Evolutionary conservation across 371 early-diverging fungal genomes (phyloP).

Genomic region (Furculomyces boomerangus): DNA sequence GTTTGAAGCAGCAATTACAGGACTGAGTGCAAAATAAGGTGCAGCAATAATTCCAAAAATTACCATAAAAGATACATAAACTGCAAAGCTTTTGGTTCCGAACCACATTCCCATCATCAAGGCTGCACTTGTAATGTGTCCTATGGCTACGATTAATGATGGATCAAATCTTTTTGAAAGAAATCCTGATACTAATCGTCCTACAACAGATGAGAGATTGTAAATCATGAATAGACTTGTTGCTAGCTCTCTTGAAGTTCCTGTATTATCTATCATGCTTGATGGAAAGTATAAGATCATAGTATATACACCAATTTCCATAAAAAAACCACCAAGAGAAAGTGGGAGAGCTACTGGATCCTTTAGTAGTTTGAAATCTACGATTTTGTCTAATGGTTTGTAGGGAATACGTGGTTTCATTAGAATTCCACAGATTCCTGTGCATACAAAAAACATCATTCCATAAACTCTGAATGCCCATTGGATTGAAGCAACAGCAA

Average conservation of each 20-base stretch:
- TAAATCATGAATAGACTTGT: not conserved
- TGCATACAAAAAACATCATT: constrained; percentile 3
- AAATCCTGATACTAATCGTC: not conserved
- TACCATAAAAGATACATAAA: not conserved
- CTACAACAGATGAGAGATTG: not conserved
- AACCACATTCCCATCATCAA: not conserved
- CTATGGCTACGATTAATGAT: not conserved
- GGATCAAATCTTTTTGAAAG: not conserved
- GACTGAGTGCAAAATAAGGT: not conserved
- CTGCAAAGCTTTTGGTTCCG: not conserved
- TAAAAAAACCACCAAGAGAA: not conserved
- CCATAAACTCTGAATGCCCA: constrained; percentile 4
- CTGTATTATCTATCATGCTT: not conserved
- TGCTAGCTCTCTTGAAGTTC: not conserved
- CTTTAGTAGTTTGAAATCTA: not conserved
- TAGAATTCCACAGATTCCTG: constrained; percentile 23
- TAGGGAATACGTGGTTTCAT: constrained; percentile 10
- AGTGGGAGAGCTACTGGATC: not conserved
- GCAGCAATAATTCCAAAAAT: not conserved
- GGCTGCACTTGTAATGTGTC: not conserved
- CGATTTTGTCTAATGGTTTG: not conserved
- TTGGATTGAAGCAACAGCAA: not conserved
- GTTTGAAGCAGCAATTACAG: not conserved
- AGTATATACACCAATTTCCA: not conserved
- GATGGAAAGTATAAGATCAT: not conserved